Conservation (phyloP, 2,329 filamentous ascomycete species). For the Aspergillus japonicus region DNA sequence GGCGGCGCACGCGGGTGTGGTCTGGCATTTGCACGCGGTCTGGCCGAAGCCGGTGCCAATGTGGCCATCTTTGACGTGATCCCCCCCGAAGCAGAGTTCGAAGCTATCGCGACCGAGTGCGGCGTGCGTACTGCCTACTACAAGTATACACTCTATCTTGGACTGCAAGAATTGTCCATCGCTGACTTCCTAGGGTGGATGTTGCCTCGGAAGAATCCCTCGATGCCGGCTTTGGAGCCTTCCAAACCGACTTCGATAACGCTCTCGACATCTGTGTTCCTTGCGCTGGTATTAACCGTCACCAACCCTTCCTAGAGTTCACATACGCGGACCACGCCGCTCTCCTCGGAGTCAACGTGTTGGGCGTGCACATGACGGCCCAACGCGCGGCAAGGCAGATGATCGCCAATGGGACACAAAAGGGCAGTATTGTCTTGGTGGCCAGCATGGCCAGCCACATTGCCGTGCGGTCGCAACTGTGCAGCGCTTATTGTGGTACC, state of each 20-base stretch:
- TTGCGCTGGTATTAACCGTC: conserved; percentile 48
- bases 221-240: conserved; percentile 30
- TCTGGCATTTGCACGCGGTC: conserved; percentile 45
- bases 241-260: conserved; percentile 37
- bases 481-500: conserved; percentile 49
- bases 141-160: conserved; percentile 21
- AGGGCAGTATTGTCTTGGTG: conserved; percentile 54
- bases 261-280: conserved; percentile 47
- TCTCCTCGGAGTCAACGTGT: conserved; percentile 46
- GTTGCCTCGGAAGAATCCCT: conserved; percentile 38
- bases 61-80: conserved; percentile 51
- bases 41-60: conserved; percentile 48
- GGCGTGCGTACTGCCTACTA: conserved; percentile 46
- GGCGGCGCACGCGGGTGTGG: conserved; percentile 50
- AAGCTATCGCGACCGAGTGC: conserved; percentile 42
- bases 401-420: conserved; percentile 51
- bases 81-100: conserved; percentile 39
- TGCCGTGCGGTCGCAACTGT: conserved; percentile 51
- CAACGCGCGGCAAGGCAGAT: conserved; percentile 53
- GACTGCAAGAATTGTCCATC: not conserved
- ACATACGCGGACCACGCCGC: conserved; percentile 44
- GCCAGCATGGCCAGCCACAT: conserved; percentile 56
- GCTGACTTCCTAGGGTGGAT: conserved; percentile 34
- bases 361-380: conserved; percentile 48
- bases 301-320: conserved; percentile 47